phyloP scores from a whole-genome alignment of 495 filamentous ascomycete species.

The Aspergillus cristatus region DNA sequence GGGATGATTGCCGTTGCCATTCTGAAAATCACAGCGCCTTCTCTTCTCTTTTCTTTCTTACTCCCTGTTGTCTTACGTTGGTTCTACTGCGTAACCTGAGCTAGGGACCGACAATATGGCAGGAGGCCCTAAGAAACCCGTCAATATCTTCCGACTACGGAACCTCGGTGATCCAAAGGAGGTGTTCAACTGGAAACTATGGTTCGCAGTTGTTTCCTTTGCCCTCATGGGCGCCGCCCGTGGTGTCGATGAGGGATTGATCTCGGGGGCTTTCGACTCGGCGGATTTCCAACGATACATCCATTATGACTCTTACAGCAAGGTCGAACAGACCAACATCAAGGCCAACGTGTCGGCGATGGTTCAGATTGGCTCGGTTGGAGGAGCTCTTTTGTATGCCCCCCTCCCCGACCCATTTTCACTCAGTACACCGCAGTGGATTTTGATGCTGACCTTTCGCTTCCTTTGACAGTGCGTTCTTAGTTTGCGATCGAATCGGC shows the following conservation, averaged over 20 bases:
- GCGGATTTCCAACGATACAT: constrained; percentile 52
- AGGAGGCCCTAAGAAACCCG: constrained; percentile 52
- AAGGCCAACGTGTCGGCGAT: constrained; percentile 63
- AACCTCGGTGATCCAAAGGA: constrained; percentile 45
- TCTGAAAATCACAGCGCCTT: too few relatives aligned
- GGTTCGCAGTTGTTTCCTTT: constrained; percentile 58
- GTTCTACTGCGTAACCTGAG: too few relatives aligned
- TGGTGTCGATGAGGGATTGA: constrained; percentile 62
- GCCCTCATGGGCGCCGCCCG: constrained; percentile 60
- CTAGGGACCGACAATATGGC: constrained; percentile 35
- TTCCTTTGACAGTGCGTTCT: constrained; percentile 40
- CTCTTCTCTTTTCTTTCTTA: too few relatives aligned
- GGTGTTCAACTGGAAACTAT: constrained; percentile 56
- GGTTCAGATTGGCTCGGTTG: constrained; percentile 63
- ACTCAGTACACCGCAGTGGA: too few relatives aligned
- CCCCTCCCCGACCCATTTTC: background rate
- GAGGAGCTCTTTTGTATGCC: constrained; percentile 50
- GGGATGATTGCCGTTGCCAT: too few relatives aligned
- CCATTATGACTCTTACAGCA: constrained; percentile 43
- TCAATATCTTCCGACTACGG: constrained; percentile 57
- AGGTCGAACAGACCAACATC: constrained; percentile 48
- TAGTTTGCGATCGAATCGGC: constrained; percentile 58
- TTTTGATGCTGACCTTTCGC: background rate
- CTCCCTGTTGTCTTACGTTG: too few relatives aligned
- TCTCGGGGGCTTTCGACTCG: constrained; percentile 56